Conservation (phyloP, 495 filamentous ascomycete species). For the Aspergillus saccharolyticus region DNA sequence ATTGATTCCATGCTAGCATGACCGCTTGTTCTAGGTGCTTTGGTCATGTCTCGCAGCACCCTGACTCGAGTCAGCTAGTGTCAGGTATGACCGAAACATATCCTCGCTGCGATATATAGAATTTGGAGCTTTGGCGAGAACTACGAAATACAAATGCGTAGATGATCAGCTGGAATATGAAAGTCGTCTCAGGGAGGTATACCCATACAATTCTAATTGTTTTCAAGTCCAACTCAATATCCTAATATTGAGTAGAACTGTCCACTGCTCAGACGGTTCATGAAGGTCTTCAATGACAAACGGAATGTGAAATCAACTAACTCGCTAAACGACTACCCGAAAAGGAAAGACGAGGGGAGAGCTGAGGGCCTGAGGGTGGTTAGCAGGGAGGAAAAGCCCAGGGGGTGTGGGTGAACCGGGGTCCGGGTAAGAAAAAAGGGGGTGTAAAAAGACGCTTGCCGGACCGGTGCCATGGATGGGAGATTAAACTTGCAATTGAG, state of each 20-base stretch:
- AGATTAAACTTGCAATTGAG: constrained; percentile 1
- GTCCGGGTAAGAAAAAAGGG: background rate
- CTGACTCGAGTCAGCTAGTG: too few species aligned
- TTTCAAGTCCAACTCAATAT: too few species aligned
- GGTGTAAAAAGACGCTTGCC: too few species aligned
- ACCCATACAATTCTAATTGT: too few species aligned
- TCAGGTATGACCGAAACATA: too few species aligned
- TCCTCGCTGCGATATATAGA: background rate
- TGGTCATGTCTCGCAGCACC: too few species aligned
- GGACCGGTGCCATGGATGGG: background rate
- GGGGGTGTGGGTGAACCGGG: background rate
- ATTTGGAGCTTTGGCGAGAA: background rate
- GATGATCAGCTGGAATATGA: constrained; percentile 1
- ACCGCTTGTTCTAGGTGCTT: too few species aligned
- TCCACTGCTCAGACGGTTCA: background rate
- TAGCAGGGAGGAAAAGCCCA: background rate
- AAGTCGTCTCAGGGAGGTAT: constrained; percentile 5
- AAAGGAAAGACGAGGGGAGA: background rate
- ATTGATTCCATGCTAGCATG: too few species aligned
- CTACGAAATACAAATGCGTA: too few species aligned
- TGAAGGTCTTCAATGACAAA: background rate
- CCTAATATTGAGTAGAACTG: background rate
- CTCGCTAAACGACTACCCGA: background rate
- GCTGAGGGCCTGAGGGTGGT: background rate
- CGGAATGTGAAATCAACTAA: background rate